These are phyloP conservation scores for Groenewaldozyma sp. DNA, from an alignment of 1,139 yeast genomes.

Conservation along the genomic window DNA sequence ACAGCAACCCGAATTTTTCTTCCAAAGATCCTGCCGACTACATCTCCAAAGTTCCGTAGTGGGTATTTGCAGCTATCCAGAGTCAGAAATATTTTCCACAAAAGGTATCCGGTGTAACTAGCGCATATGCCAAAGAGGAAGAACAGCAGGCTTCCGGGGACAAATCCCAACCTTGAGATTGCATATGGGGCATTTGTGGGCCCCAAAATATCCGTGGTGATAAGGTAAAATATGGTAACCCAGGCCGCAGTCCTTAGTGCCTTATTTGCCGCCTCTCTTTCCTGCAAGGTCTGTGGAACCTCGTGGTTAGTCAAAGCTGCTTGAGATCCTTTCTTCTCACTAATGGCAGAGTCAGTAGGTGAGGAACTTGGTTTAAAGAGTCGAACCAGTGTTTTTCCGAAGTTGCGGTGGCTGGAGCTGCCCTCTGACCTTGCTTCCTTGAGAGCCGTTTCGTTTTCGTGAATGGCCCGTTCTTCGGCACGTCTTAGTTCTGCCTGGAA, in stretches of 20 bases:
- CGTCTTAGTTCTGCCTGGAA: constrained; percentile 28
- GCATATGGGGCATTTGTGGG: constrained; percentile 40
- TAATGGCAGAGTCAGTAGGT: background rate
- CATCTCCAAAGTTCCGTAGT: constrained; percentile 34
- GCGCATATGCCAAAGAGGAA: constrained; percentile 34
- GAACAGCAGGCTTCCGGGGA: constrained; percentile 36
- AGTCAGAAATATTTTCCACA: constrained; percentile 27
- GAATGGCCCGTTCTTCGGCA: constrained; percentile 9
- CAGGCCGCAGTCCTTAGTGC: constrained; percentile 28
- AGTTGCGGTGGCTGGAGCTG: background rate
- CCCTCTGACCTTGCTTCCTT: background rate
- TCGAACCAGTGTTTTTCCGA: background rate
- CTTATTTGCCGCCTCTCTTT: constrained; percentile 20
- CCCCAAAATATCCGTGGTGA: constrained; percentile 40
- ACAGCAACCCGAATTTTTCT: constrained; percentile 25
- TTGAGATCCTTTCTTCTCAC: background rate
- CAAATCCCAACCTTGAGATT: constrained; percentile 35
- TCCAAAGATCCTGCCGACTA: constrained; percentile 33
- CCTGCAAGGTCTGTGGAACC: background rate
- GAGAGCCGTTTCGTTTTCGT: background rate
- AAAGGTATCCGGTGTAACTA: constrained; percentile 33
- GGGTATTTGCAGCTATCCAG: constrained; percentile 37
- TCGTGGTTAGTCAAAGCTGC: background rate
- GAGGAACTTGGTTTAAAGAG: too few relatives aligned
- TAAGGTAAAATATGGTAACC: constrained; percentile 35